phyloP scores from a whole-genome alignment of 2,329 filamentous ascomycete species.

The Teratosphaeria pseudoeucalypti region DNA sequence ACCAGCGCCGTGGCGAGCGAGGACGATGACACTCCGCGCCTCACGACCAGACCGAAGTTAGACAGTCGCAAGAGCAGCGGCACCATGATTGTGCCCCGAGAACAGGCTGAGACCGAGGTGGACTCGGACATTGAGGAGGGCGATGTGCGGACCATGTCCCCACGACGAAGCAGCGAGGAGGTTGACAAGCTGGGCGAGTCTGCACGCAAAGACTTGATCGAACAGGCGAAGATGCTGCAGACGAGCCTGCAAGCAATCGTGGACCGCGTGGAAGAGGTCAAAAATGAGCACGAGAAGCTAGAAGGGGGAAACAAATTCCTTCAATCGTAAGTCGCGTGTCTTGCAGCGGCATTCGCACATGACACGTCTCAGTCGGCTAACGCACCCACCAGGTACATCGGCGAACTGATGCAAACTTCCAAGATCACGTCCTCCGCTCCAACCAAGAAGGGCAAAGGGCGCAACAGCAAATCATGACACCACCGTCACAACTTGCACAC shows the following conservation, averaged over 20 bases:
- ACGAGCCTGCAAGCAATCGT: conserved; percentile 82
- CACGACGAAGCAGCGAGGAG: conserved; percentile 79
- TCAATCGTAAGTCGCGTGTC: conserved; percentile 46
- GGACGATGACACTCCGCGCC: conserved; percentile 16
- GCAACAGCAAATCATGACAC: background rate
- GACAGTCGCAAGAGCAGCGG: conserved; percentile 66
- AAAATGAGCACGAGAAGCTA: conserved; percentile 89
- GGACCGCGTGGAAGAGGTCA: conserved; percentile 87
- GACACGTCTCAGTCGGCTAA: conserved; percentile 1
- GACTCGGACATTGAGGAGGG: conserved; percentile 65
- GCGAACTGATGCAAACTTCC: conserved; percentile 75
- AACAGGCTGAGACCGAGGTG: conserved; percentile 47
- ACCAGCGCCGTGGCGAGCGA: conserved; percentile 23
- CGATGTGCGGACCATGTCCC: conserved; percentile 91
- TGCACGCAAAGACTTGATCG: conserved; percentile 55
- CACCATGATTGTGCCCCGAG: conserved; percentile 64
- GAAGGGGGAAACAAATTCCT: conserved; percentile 95
- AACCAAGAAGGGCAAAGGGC: conserved; percentile 35
- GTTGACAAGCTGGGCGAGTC: conserved; percentile 78
- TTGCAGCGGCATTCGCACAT: background rate
- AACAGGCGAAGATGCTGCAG: conserved; percentile 80
- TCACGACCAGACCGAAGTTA: conserved; percentile 49
- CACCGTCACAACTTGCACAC: background rate
- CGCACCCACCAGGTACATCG: conserved; percentile 64
- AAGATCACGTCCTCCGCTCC: conserved; percentile 47